Evolutionary conservation across 2,329 filamentous ascomycete genomes (phyloP).

Genomic region (Xenosphaeropsis pyriputrescens): DNA sequence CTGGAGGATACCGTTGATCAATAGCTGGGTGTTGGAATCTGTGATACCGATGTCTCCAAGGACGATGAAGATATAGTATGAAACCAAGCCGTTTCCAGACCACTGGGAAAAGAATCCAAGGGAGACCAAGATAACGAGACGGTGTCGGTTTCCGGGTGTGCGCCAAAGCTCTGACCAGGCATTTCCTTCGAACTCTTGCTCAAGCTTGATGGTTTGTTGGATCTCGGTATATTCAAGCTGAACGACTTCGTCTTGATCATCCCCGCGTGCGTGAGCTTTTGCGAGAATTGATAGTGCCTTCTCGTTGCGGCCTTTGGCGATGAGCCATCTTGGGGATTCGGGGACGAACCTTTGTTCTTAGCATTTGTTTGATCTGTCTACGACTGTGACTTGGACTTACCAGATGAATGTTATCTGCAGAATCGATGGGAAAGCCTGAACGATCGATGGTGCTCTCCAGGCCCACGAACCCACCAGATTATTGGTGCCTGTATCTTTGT

Average conservation of each 20-base stretch:
- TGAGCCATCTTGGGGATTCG: constrained; percentile 20
- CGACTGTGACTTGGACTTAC: not conserved
- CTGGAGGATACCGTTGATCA: constrained; percentile 13
- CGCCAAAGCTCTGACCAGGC: constrained; percentile 22
- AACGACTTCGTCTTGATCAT: constrained; percentile 20
- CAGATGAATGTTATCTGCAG: constrained; percentile 4
- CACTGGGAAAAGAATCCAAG: constrained; percentile 42
- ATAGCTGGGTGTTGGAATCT: constrained; percentile 16
- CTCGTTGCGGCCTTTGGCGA: constrained; percentile 15
- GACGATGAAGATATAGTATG: constrained; percentile 22
- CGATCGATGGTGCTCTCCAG: constrained; percentile 18
- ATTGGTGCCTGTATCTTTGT: constrained; percentile 8
- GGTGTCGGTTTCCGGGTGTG: constrained; percentile 36
- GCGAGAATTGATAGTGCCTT: constrained; percentile 15
- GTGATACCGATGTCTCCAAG: constrained; percentile 20
- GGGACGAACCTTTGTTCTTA: constrained; percentile 3
- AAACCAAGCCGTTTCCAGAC: constrained; percentile 36
- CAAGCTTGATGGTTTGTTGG: constrained; percentile 23
- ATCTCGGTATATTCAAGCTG: constrained; percentile 25
- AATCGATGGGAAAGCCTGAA: constrained; percentile 16
- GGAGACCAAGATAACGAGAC: constrained; percentile 35
- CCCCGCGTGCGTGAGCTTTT: constrained; percentile 24
- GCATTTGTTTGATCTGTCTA: too few relatives aligned
- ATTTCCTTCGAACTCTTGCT: constrained; percentile 25
- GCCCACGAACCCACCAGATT: constrained; percentile 17